phyloP scores from a whole-genome alignment of 805 yeast species.

The Candida yuanshanica region DNA sequence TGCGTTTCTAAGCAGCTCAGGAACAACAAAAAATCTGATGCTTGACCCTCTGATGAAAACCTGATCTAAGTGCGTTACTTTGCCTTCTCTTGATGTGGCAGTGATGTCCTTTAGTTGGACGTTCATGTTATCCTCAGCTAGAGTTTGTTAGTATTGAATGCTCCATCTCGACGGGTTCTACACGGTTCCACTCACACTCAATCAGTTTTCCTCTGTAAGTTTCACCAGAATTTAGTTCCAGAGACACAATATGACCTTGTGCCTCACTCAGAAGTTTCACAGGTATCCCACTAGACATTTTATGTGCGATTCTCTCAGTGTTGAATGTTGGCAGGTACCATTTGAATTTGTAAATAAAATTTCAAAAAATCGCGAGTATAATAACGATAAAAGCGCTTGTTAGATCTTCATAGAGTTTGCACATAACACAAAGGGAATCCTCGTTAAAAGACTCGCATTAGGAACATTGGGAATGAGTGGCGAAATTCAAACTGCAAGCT shows the following conservation, averaged over 20 bases:
- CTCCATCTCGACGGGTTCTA: background rate
- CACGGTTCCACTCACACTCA: constrained; percentile 40
- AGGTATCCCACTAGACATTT: constrained; percentile 59
- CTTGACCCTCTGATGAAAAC: constrained; percentile 91
- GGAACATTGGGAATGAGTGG: background rate
- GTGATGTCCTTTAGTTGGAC: constrained; percentile 78
- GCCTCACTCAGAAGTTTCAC: constrained; percentile 84
- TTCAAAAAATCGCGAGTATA: too few relatives aligned
- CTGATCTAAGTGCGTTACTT: constrained; percentile 68
- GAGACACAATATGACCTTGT: constrained; percentile 77
- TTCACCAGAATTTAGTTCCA: constrained; percentile 83
- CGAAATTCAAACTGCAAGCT: background rate
- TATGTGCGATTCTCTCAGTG: background rate
- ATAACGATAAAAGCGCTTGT: background rate
- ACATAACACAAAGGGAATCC: too few relatives aligned
- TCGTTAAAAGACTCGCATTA: too few relatives aligned
- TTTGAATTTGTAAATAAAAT: background rate
- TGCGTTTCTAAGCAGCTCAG: constrained; percentile 83
- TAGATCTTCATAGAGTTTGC: too few relatives aligned
- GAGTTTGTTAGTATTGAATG: constrained; percentile 2
- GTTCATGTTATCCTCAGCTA: constrained; percentile 85
- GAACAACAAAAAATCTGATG: constrained; percentile 76
- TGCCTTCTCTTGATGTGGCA: constrained; percentile 72
- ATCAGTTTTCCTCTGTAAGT: constrained; percentile 81
- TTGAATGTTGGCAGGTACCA: background rate